Percentiles rank a stretch among this genome's conserved stretches.
These are phyloP conservation scores for Epichloe gansuensis DNA, from an alignment of 2,329 filamentous ascomycete genomes.

Conservation along the genomic window DNA sequence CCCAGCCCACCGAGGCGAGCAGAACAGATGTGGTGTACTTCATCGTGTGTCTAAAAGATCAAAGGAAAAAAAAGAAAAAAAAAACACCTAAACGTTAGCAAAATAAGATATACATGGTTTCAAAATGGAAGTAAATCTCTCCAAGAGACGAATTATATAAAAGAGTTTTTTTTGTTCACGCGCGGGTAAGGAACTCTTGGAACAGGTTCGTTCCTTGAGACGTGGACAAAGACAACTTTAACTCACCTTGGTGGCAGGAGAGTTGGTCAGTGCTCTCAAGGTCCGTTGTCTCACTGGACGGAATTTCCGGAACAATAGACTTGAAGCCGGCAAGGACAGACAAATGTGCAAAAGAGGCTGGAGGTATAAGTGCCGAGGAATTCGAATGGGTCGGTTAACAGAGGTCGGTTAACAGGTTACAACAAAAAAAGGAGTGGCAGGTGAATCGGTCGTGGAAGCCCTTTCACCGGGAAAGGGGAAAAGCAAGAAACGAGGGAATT, in stretches of 20 bases:
- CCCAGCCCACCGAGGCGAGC: constrained; percentile 17
- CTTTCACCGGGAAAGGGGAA: constrained; percentile 2
- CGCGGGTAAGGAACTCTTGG: not conserved
- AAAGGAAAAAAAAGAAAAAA: not conserved
- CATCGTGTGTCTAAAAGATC: constrained; percentile 13
- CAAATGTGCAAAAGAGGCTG: not conserved
- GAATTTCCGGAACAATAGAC: not conserved
- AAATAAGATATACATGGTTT: not conserved
- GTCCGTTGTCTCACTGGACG: not conserved
- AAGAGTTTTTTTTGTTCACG: no score
- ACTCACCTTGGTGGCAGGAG: not conserved
- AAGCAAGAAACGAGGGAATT: not conserved
- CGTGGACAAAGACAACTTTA: not conserved
- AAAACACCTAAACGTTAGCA: not conserved
- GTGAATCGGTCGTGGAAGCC: constrained; percentile 1
- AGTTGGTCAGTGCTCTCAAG: not conserved
- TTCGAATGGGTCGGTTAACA: not conserved
- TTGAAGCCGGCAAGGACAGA: not conserved
- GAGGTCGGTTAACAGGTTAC: not conserved
- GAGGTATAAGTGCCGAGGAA: not conserved
- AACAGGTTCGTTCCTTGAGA: not conserved
- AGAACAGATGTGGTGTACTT: constrained; percentile 16
- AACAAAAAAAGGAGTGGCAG: constrained; percentile 2
- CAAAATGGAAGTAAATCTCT: no score
- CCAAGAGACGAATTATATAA: no score